Base-by-base conservation (phyloP, 2,329 filamentous ascomycete genomes). In the Cordyceps militaris region DNA sequence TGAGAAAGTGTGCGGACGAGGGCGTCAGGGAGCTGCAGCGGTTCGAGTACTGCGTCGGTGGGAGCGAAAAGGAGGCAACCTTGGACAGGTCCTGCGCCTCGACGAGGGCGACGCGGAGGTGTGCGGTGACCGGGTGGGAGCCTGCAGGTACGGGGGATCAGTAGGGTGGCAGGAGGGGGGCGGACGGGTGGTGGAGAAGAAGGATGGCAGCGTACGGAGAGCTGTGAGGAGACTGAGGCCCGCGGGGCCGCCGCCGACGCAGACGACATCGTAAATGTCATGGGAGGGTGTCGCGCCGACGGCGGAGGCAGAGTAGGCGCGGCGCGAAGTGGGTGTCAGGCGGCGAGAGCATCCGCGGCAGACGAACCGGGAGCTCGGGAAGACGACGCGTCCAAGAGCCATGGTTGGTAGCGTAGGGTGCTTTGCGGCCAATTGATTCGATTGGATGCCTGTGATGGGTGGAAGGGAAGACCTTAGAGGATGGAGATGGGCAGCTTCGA, bases 21-120 rank as follows among this genome's bases (percentile, higher is more conserved):
- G 93, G 93, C 0, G 94, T 99, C 58, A 99, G 80, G 51, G 93
- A 97, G 76, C 90, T 96, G 75, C 93, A 96, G 67, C 94, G 86
- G 75, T 99, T 97, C 60, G 93, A 96, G 76, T 87, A 99, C 64
- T 83, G 79, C 54, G 83, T 81, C 7, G 81, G 71, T 3, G 85
- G 83, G 8, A 88, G 83, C 55, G 82, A 82, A 78, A 87, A 91
- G 24, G 81, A 74, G 51, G 81, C 81, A 54, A 82, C 79, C 66
- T 87, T 88, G 63, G 80, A 76, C 34, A 99, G 82, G 68, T 95
- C 87, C 73, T 97, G 92, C 36, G 87, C 87, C 77, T 99, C 94
- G 66, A 99, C 82, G 60, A 99, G 84, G 60, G 93, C 94, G 44
- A 97, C 82, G 66, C 87, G 89, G 26, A 99, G 83, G 61, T 84